Evolutionary conservation across 2,329 filamentous ascomycete species (phyloP).

Genomic region (Penicillium crustosum): DNA sequence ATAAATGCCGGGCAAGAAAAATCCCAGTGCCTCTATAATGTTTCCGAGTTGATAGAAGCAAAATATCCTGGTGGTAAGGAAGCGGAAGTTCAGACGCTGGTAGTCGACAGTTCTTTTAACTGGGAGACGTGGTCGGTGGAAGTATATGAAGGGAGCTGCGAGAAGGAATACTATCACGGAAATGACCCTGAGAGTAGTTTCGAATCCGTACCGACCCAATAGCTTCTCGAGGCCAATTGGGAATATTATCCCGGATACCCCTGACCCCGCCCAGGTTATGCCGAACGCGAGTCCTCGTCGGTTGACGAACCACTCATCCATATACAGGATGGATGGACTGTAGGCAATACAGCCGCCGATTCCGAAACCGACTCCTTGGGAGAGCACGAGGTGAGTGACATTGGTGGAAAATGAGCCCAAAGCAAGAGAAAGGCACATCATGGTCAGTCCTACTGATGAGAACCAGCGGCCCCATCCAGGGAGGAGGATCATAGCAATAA

Average conservation of each 20-base stretch:
- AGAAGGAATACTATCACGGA: slow-evolving; percentile 33
- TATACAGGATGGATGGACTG: slow-evolving; percentile 48
- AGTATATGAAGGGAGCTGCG: slow-evolving; percentile 30
- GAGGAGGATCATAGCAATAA: slow-evolving; percentile 23
- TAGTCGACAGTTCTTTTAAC: slow-evolving; percentile 27
- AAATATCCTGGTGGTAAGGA: slow-evolving; percentile 39
- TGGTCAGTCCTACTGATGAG: slow-evolving; percentile 20
- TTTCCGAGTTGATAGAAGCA: slow-evolving; percentile 50
- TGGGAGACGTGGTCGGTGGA: slow-evolving; percentile 47
- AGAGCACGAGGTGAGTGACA: slow-evolving; percentile 27
- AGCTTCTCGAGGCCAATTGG: slow-evolving; percentile 48
- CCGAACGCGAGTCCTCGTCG: slow-evolving; percentile 47
- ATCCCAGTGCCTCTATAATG: slow-evolving; percentile 38
- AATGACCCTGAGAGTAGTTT: slow-evolving; percentile 47
- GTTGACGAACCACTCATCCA: slow-evolving; percentile 55
- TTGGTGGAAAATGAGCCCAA: slow-evolving; percentile 28
- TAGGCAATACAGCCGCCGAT: slow-evolving; percentile 51
- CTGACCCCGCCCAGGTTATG: slow-evolving; percentile 44
- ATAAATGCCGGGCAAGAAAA: slow-evolving; percentile 42
- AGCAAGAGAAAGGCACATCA: slow-evolving; percentile 28
- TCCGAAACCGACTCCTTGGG: slow-evolving; percentile 38
- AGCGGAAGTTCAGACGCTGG: slow-evolving; percentile 43
- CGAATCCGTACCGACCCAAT: slow-evolving; percentile 44
- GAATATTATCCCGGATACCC: slow-evolving; percentile 45
- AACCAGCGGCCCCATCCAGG: slow-evolving; percentile 23